Base-by-base conservation (phyloP, 2,329 filamentous ascomycete genomes). In the Pseudocercospora eumusae region DNA sequence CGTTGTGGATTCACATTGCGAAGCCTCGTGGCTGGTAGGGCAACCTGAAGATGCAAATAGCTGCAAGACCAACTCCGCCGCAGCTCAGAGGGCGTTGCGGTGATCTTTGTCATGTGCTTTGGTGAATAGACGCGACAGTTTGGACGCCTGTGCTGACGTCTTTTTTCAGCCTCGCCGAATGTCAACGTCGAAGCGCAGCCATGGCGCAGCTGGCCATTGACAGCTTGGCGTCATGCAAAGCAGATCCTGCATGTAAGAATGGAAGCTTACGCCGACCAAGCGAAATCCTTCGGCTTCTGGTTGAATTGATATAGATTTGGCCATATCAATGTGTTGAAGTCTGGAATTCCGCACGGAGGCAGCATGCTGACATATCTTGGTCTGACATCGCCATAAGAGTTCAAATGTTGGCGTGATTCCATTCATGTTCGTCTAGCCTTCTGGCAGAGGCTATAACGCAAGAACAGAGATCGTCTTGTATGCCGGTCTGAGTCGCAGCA, bases 1-100 rank as follows among this genome's bases (percentile, higher is more conserved):
- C 3, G 25, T 28, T 25, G 25, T 52, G 47, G 47, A 52, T 52
- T 25, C 23, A 25, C 47, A 31, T 52, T 52, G 47, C 47, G 47
- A 52, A 52, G 47, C 47, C 25, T 52, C 25, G 47, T 52, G 47
- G 47, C 23, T 52, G 47, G 23, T 13, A 52, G 47, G 36, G 47
- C 23, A 52, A 25, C 47, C 47, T 52, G 47, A 52, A 23, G 47
- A 23, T 52, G 47, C 47, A 52, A 52, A 52, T 52, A 28, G 47
- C 11, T 8, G 15, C 31, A n/a, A 52, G 47, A 52, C 23, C 47
- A 52, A 52, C 47, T 52, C 23, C 47, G 47, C 47, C 47, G 47
- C 47, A 52, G 23, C 11, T 40, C 36, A 40, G 11, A 28, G 7
- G 47, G 11, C 47, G 47, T 52, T 25, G 47, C 47, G 11, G 21